Base-by-base conservation (phyloP, 2,329 filamentous ascomycete genomes). In the Phaeoacremonium minimum region DNA sequence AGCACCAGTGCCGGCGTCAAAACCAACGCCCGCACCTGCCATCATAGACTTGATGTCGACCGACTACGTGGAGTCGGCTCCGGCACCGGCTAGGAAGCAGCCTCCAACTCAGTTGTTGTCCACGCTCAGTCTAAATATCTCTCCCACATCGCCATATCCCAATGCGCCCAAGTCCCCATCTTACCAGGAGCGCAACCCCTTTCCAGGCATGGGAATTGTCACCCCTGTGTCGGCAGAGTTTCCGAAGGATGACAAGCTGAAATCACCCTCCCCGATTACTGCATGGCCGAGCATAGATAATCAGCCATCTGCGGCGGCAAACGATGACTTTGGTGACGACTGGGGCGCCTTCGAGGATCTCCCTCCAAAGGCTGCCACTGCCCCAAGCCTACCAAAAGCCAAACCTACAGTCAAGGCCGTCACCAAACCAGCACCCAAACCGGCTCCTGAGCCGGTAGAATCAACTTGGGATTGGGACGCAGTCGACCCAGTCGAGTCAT, bases 271-370 rank as follows among this genome's bases (percentile, higher is more conserved):
- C 3, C 42, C 42, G 3, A 28, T 43, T 26, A 45, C 42, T 15
- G 42, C 40, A 5, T 45, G 42, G 42, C 42, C 42, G 13, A 34
- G 51, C 14, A 45, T 41, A 3, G 46, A 49, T 11, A 55, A 52
- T n/a, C 48, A 49, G 5, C 45, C 45, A 14, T 37, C 47, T 29
- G 51, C 54, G 28, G 54, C 60, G 17, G 54, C 63, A 15, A 63
- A 69, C 12, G 69, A 75, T 35, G 69, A 71, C 18, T 77, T 52
- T 35, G 51, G 49, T 4, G 53, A 72, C 26, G 64, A 69, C 20
- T 77, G 74, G 75, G 65, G 58, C 11, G 61, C 64, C n/a, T 75
- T 74, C 56, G 66, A 74, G 36, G 66, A 73, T 33, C 55, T 64
- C 6, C 57, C 67, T 4, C 40, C 49, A 13, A 38, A 34, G 30